phyloP scores from a whole-genome alignment of 495 filamentous ascomycete species.

The Aspergillus diversus region DNA sequence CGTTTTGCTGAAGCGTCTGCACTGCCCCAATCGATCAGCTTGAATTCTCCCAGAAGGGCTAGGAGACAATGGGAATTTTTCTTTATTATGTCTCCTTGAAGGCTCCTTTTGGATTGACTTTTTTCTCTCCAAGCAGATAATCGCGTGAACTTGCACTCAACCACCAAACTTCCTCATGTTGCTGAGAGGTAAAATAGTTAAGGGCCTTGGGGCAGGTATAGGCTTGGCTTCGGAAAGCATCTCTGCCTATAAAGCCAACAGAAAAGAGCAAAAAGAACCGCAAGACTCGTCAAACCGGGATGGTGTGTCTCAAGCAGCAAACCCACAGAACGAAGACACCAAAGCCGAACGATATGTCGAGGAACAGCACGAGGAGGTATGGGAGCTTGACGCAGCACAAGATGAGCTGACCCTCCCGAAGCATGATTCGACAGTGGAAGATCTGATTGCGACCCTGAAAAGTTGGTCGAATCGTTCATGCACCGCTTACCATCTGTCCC shows the following conservation, averaged over 20 bases:
- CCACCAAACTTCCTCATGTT: background rate
- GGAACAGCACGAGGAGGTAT: slow-evolving; percentile 44
- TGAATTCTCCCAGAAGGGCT: too few species aligned
- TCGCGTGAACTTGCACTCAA: too few species aligned
- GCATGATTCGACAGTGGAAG: background rate
- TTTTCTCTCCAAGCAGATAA: background rate
- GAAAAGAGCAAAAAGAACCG: slow-evolving; percentile 26
- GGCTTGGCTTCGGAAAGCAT: slow-evolving; percentile 52
- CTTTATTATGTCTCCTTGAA: background rate
- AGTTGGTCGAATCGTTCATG: slow-evolving; percentile 27
- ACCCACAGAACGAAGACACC: slow-evolving; percentile 7
- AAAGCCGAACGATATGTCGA: slow-evolving; percentile 9
- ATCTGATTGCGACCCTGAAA: slow-evolving; percentile 7
- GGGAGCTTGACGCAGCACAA: slow-evolving; percentile 56
- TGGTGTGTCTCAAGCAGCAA: background rate
- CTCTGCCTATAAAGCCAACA: slow-evolving; percentile 41
- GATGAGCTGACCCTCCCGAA: slow-evolving; percentile 26
- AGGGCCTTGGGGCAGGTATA: slow-evolving; percentile 43
- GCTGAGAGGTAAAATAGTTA: slow-evolving; percentile 20
- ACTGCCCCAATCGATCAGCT: too few species aligned
- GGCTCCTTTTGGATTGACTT: too few species aligned
- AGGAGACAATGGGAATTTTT: background rate
- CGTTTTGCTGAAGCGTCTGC: too few species aligned
- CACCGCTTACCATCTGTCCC: slow-evolving; percentile 4
- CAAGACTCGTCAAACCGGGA: slow-evolving; percentile 19